phyloP scores from a whole-genome alignment of 2,329 filamentous ascomycete species.

The Pseudopyrenochaeta lycopersici region DNA sequence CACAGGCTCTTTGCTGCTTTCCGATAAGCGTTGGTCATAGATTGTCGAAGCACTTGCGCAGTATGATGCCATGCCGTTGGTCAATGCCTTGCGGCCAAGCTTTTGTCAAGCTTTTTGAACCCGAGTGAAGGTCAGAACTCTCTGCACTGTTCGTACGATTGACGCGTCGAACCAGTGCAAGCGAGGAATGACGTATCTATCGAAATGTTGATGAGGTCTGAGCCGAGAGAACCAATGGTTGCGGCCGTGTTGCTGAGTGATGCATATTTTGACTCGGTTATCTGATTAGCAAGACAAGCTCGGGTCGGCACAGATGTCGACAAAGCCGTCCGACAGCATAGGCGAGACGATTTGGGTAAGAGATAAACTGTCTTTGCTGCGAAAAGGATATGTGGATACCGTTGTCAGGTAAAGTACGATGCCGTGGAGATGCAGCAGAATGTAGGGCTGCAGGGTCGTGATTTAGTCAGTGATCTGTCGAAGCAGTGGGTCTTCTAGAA shows the following conservation, averaged over 20 bases:
- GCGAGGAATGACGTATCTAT: neutral
- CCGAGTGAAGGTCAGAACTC: neutral
- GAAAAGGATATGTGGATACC: slow-evolving; percentile 6
- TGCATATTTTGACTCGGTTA: slow-evolving; percentile 11
- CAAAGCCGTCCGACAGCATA: neutral
- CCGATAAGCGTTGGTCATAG: neutral
- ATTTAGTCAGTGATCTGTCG: slow-evolving; percentile 14
- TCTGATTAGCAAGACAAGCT: slow-evolving; percentile 11
- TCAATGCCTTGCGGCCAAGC: neutral
- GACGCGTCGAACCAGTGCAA: neutral
- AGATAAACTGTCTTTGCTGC: slow-evolving; percentile 1
- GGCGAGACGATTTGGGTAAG: slow-evolving; percentile 7
- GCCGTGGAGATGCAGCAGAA: neutral
- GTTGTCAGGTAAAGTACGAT: neutral
- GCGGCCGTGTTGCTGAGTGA: slow-evolving; percentile 19
- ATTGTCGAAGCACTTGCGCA: neutral
- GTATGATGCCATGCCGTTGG: slow-evolving; percentile 1
- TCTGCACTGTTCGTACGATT: neutral
- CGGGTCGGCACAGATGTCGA: neutral
- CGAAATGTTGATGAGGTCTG: neutral
- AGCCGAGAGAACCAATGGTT: slow-evolving; percentile 4
- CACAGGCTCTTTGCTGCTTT: no score
- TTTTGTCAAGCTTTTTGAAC: slow-evolving; percentile 8
- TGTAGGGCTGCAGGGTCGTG: slow-evolving; percentile 17
- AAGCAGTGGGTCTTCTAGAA: slow-evolving; percentile 21